Evolutionary conservation across 176 grass and related monocot species (phyloP), one percentile per base, ranked within the genome.

Genomic region (Eleusine coracana): DNA sequence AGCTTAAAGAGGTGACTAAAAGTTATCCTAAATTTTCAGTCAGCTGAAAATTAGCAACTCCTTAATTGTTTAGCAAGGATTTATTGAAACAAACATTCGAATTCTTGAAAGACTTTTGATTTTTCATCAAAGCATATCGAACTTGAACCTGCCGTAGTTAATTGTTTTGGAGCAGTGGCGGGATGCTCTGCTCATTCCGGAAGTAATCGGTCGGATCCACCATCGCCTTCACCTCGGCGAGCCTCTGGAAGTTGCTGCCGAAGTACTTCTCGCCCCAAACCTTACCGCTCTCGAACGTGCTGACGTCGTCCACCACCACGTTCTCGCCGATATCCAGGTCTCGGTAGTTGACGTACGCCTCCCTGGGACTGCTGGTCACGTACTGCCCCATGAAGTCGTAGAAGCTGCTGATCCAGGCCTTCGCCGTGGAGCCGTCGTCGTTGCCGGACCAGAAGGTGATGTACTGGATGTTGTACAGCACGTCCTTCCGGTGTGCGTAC

Each of bases 261-360:
- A 83, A 87, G 61, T 89, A 92, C 68, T 58, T 77, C 50, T 49
- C 52, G 0, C 91, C 87, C 91, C 77, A 85, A 0, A 74, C 84
- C 73, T 48, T 75, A 7, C 81, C 87, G 25, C 49, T n/a, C 0
- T 75, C 59, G 31, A 87, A 71, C 25, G 77, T 75, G 7, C 72
- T 87, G 37, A 34, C 65, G 36, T n/a, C 85, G 5, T 67, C 4
- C 3, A 70, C 45, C 64, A 84, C 80, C 49, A 28, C 27, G 74
- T 88, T 93, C 74, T 61, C 37, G 15, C 91, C 91, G 60, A 93
- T 44, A 51, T 85, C 91, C 38, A 87, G 74, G 82, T 93, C 91
- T 36, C 73, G 25, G 71, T 79, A 90, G 75, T 93, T 93, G 11
- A 85, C 67, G 42, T 93, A 93, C 37, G 91, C 78, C 39, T 66